Conservation (phyloP, 192 early-diverging fungal species). For the Cladochytrium replicatum region DNA sequence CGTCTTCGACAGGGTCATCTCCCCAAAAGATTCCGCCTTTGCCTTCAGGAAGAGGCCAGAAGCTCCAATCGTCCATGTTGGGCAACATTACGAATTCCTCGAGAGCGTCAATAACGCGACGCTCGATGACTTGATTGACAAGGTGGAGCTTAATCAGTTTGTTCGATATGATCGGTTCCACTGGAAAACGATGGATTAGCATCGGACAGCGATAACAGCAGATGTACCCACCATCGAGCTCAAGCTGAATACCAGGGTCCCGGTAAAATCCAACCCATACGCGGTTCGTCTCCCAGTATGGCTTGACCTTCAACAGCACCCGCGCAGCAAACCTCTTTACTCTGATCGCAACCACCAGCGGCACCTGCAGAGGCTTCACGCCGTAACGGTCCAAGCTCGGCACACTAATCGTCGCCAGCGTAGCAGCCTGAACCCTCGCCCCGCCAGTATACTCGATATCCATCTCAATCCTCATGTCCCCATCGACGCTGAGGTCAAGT, state of each 20-base stretch:
- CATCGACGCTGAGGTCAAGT: conserved; percentile 55
- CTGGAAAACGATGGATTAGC: too few species aligned
- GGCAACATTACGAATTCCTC: conserved; percentile 71
- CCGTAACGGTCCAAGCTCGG: conserved; percentile 40
- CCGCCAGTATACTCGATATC: conserved; percentile 72
- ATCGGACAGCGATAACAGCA: too few species aligned
- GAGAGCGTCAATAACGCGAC: conserved; percentile 71
- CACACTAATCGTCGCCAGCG: conserved; percentile 47
- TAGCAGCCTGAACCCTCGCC: conserved; percentile 62
- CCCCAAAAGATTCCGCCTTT: conserved; percentile 50
- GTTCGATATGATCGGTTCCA: conserved; percentile 75
- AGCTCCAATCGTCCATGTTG: conserved; percentile 80
- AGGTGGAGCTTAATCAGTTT: conserved; percentile 67
- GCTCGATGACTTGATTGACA: conserved; percentile 78
- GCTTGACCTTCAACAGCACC: conserved; percentile 64
- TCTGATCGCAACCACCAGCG: conserved; percentile 66
- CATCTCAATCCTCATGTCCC: conserved; percentile 63
- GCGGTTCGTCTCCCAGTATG: conserved; percentile 62
- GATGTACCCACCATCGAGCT: conserved; percentile 25
- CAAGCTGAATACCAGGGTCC: conserved; percentile 60
- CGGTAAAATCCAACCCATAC: conserved; percentile 81
- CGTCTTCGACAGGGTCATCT: too few species aligned
- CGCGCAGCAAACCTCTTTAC: conserved; percentile 64
- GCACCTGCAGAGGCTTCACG: conserved; percentile 59
- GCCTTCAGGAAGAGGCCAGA: conserved; percentile 52